Base-by-base conservation (phyloP, 352 stramenopile species). In the Lagenidium giganteum region DNA sequence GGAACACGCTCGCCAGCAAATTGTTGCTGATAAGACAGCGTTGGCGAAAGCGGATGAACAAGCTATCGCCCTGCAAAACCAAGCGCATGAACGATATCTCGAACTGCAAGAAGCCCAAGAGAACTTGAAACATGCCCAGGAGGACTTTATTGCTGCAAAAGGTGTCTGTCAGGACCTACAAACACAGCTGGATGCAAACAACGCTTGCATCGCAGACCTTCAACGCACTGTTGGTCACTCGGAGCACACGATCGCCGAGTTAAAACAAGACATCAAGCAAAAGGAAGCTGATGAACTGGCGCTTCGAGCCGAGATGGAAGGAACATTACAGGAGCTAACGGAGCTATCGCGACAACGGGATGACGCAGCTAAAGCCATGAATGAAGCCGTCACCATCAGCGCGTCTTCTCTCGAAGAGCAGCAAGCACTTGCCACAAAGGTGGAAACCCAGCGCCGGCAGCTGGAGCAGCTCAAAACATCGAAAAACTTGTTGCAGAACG, bases 331-430 rank as follows among this genome's bases (percentile, higher is more conserved):
- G 0, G 81, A 93, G 28, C 38, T 93, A 1, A 61, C 80, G 21
- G 60, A 48, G 1, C 47, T 93, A 13, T 87, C 80, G 1, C 62
- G 64, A 12, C 77, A 93, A 37, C 73, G 81, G 22, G 91, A 93
- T 30, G 78, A 93, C 20, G 81, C 74, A 0, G 71, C 79, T 0
- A 77, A 76, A 14, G 78, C 81, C 0, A 91, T 93, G 81, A 90
- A 87, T 39, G 81, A 91, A 38, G 81, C 81, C 17, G 77, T 93
- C 27, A 83, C 71, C 7, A 88, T 91, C 47, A 90, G 76, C 35
- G 81, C 78, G 13, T 87, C 71, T 7, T 86, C 81, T 0, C 48
- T 93, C 0, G 78, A 93, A 23, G 81, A 93, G 42, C 81, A 93
- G 29, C 75, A 91, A 34, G 54, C 61, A 3, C 56, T 93, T 7